Conservation (phyloP, 2,329 filamentous ascomycete species). For the Phialocephala subalpina region DNA sequence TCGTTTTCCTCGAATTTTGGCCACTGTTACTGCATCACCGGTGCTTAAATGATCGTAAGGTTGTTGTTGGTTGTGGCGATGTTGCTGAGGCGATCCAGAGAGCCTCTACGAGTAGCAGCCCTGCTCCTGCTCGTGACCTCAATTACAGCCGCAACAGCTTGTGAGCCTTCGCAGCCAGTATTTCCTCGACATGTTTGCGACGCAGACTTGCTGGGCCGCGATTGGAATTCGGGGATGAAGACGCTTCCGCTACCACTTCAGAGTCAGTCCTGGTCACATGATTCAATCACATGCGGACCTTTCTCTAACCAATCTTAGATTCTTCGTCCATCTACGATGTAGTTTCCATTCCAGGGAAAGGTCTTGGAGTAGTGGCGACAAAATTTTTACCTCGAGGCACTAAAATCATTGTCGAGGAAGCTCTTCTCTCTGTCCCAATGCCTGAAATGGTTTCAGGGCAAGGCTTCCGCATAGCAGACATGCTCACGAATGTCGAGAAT, state of each 20-base stretch:
- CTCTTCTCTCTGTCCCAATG: constrained; percentile 45
- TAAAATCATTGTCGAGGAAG: constrained; percentile 49
- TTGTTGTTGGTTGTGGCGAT: too few relatives aligned
- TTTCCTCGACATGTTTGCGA: background rate
- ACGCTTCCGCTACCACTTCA: background rate
- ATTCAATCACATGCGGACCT: background rate
- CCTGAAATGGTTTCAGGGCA: constrained; percentile 40
- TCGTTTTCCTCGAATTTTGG: too few relatives aligned
- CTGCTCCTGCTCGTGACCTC: background rate
- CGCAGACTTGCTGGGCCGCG: background rate
- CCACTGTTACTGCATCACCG: too few relatives aligned
- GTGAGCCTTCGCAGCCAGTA: background rate
- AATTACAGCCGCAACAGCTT: background rate
- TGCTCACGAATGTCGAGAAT: constrained; percentile 44
- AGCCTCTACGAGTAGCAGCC: too few relatives aligned
- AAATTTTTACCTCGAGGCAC: constrained; percentile 47
- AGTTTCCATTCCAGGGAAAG: constrained; percentile 46
- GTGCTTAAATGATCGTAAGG: too few relatives aligned
- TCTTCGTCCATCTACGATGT: constrained; percentile 36
- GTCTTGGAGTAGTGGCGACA: constrained; percentile 51
- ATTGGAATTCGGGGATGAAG: background rate
- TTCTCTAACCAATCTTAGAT: background rate
- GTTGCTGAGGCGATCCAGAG: too few relatives aligned
- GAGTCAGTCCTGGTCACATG: background rate
- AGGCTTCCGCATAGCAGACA: constrained; percentile 45